Conservation (phyloP, 2,329 filamentous ascomycete genomes). For the Penicillium sclerotigenum region DNA sequence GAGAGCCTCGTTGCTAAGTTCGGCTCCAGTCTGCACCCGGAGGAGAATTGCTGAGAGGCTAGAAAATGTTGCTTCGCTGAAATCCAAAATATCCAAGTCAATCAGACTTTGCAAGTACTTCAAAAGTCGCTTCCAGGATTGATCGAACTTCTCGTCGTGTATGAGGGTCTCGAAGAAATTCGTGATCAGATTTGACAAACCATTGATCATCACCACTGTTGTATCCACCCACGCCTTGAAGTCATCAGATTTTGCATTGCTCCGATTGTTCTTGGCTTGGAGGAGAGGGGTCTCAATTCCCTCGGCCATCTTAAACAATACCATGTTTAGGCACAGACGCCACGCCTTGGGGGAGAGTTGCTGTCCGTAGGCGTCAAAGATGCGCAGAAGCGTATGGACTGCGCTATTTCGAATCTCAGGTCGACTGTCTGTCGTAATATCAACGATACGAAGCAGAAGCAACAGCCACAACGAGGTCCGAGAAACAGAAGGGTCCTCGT, state of each 20-base stretch:
- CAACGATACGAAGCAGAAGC: slow-evolving; percentile 40
- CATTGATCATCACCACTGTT: slow-evolving; percentile 68
- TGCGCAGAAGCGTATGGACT: slow-evolving; percentile 84
- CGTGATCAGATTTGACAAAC: slow-evolving; percentile 69
- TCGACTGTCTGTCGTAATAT: slow-evolving; percentile 41
- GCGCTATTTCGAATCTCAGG: slow-evolving; percentile 56
- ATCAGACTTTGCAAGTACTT: slow-evolving; percentile 64
- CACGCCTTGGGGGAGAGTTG: slow-evolving; percentile 74
- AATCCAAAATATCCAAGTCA: slow-evolving; percentile 62
- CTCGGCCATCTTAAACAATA: slow-evolving; percentile 74
- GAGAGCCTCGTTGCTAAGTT: slow-evolving; percentile 49
- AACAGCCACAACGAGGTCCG: slow-evolving; percentile 35
- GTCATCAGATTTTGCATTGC: slow-evolving; percentile 26
- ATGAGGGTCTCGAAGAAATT: slow-evolving; percentile 73
- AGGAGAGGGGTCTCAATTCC: slow-evolving; percentile 59
- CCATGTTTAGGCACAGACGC: slow-evolving; percentile 75
- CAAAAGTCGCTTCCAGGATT: slow-evolving; percentile 73
- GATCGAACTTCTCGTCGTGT: slow-evolving; percentile 62
- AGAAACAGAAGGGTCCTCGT: slow-evolving; percentile 59
- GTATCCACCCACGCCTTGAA: slow-evolving; percentile 68
- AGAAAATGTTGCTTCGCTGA: slow-evolving; percentile 69
- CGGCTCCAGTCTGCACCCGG: slow-evolving; percentile 44
- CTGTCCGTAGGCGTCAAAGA: slow-evolving; percentile 87
- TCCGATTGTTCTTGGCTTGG: slow-evolving; percentile 12
- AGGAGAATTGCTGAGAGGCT: slow-evolving; percentile 62